Evolutionary conservation across 345 rosid species (phyloP).

Genomic region (Chamaenerion angustifolium): DNA sequence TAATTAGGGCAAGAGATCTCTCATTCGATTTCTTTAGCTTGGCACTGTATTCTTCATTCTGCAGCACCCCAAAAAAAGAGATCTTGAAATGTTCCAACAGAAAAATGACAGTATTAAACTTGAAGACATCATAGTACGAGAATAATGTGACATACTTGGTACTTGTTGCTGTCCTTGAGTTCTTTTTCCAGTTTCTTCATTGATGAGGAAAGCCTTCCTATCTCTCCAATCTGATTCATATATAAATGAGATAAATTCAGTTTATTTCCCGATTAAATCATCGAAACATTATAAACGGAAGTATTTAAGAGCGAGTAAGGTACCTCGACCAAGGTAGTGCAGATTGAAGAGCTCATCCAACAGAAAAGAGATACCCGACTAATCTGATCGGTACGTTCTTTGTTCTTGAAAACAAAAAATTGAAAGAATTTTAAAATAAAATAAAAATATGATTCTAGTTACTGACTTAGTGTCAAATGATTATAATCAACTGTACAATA

Average conservation of each 20-base stretch:
- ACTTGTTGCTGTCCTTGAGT: constrained; percentile 49
- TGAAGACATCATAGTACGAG: background rate
- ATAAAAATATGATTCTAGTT: too few species aligned
- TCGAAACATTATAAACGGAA: background rate
- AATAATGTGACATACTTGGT: constrained; percentile 28
- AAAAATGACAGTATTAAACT: background rate
- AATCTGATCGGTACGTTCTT: constrained; percentile 61
- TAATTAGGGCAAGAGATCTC: constrained; percentile 67
- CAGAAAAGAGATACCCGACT: constrained; percentile 78
- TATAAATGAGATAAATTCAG: background rate
- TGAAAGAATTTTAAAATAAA: too few species aligned
- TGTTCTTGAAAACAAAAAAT: constrained; percentile 39
- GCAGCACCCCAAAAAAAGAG: constrained; percentile 2
- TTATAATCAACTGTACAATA: constrained; percentile 5
- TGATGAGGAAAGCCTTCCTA: constrained; percentile 69
- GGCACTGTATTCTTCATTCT: constrained; percentile 64
- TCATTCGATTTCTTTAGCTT: constrained; percentile 73
- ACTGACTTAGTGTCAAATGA: too few species aligned
- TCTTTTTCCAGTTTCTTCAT: constrained; percentile 72
- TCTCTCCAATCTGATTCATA: constrained; percentile 56
- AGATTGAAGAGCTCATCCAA: constrained; percentile 86
- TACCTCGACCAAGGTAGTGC: constrained; percentile 80
- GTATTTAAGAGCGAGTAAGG: constrained; percentile 1
- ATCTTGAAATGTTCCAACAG: background rate
- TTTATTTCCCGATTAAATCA: background rate